Conservation (phyloP, 768 basidiomycete genomes). For the Suillus plorans region DNA sequence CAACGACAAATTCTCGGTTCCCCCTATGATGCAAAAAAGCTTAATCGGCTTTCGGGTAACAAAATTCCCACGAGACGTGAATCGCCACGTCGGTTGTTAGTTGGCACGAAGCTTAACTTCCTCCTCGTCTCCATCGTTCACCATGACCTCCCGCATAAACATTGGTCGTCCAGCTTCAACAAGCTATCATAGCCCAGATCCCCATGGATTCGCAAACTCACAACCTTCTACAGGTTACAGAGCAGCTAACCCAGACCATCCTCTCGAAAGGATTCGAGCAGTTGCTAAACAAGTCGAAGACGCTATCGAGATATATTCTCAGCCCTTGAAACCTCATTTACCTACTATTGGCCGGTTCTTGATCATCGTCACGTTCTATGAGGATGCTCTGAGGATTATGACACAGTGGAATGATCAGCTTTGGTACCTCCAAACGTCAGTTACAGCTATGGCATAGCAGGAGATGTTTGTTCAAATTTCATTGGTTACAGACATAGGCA, state of each 20-base stretch:
- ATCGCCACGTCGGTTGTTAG: slow-evolving; percentile 2
- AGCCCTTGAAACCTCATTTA: slow-evolving; percentile 91
- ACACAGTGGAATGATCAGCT: slow-evolving; percentile 97
- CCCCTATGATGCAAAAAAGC: background rate
- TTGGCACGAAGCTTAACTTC: background rate
- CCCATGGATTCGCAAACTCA: slow-evolving; percentile 78
- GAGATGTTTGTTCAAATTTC: slow-evolving; percentile 10
- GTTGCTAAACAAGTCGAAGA: slow-evolving; percentile 84
- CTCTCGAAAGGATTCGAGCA: slow-evolving; percentile 71
- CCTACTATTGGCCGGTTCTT: slow-evolving; percentile 95
- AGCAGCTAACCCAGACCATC: slow-evolving; percentile 79
- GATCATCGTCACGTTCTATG: slow-evolving; percentile 97
- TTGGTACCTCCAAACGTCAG: slow-evolving; percentile 96
- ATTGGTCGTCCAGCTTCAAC: slow-evolving; percentile 70
- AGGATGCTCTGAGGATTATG: slow-evolving; percentile 91
- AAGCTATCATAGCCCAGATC: slow-evolving; percentile 61
- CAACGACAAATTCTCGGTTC: background rate
- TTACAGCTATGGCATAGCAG: slow-evolving; percentile 12
- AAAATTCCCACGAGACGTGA: background rate
- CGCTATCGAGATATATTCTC: slow-evolving; percentile 85
- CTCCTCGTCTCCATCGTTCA: slow-evolving; percentile 11
- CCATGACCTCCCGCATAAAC: slow-evolving; percentile 81
- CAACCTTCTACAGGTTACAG: slow-evolving; percentile 70
- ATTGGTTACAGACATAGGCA: slow-evolving; percentile 71
- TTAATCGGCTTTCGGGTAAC: background rate